Conservation (phyloP, 2,329 filamentous ascomycete genomes). For the Rachicladosporium sp. region DNA sequence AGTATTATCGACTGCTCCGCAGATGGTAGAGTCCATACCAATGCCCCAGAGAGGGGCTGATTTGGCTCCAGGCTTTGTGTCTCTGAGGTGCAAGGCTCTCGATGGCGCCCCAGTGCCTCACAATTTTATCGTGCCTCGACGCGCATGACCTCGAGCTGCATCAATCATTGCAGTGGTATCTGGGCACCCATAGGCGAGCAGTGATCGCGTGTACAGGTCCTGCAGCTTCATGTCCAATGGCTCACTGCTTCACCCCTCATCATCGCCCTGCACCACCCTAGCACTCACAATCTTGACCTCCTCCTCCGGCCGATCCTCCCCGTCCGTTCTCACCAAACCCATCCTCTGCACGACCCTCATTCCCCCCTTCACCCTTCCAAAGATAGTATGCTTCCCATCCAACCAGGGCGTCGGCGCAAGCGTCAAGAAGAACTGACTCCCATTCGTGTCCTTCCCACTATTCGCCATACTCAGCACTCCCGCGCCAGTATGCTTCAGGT, state of each 20-base stretch:
- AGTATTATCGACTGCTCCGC: too few relatives aligned
- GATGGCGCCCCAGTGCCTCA: too few relatives aligned
- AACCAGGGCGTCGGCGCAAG: conserved; percentile 90
- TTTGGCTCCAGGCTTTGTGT: too few relatives aligned
- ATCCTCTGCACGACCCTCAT: conserved; percentile 76
- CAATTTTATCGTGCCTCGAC: too few relatives aligned
- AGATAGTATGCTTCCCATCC: conserved; percentile 94
- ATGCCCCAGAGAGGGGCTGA: too few relatives aligned
- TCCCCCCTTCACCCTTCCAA: conserved; percentile 76
- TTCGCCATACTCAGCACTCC: conserved; percentile 97
- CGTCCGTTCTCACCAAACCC: conserved; percentile 72
- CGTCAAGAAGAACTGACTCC: conserved; percentile 92
- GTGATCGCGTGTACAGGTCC: too few relatives aligned
- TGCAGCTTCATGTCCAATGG: too few relatives aligned
- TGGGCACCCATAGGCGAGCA: too few relatives aligned
- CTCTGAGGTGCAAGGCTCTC: too few relatives aligned
- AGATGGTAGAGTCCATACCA: too few relatives aligned
- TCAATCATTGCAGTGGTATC: too few relatives aligned
- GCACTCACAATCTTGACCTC: conserved; percentile 71
- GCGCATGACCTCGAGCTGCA: too few relatives aligned
- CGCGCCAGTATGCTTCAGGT: conserved; percentile 81
- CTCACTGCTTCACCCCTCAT: conserved; percentile 10
- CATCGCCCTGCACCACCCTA: conserved; percentile 51
- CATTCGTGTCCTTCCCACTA: conserved; percentile 82
- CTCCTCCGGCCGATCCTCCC: conserved; percentile 68